Evolutionary conservation across 805 yeast genomes (phyloP), one percentile per base, ranked within the genome.

Genomic region (Candida hungchunana): DNA sequence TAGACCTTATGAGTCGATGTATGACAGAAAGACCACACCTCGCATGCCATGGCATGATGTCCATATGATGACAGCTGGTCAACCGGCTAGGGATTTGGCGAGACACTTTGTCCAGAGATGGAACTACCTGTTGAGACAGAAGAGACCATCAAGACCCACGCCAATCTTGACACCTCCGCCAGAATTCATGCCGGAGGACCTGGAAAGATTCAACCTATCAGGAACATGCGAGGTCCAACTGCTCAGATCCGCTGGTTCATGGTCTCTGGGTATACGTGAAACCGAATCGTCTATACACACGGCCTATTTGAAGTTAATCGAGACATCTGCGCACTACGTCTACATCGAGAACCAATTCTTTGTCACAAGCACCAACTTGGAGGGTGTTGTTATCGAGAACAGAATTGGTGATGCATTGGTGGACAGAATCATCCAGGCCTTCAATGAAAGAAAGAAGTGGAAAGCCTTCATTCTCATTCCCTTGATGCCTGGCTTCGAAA

Each of bases 41-140:
- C 75, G 99, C 50, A 93, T 93, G 99, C 98, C 98, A 8, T 93
- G 98, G 99, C 99, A 93, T 60, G 99, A 93, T 69, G 86, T 93
- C 25, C 97, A 93, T 48, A 93, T 89, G 95, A 78, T 88, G 63
- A 79, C 94, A 1, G 76, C 89, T 3, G 99, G 99, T 11, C 94
- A 89, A 52, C 78, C 89, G 4, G 98, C 97, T 0, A 72, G 97
- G 41, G 99, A 93, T 58, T 61, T 90, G 34, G 75, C 95, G 0
- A 75, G 98, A 39, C 97, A 93, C 59, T 93, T 94, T 61, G 94
- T 88, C 11, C 98, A 93, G 64, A 75, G 99, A 51, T 93, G 98
- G 98, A 93, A 93, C 57, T 93, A 86, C 55, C 67, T 93, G 26
- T 60, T 94, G 34, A 75, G 98, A 53, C 96, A 88, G 50, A 94